phyloP scores from a whole-genome alignment of 2,329 filamentous ascomycete genomes.

The Aspergillus sp. region DNA sequence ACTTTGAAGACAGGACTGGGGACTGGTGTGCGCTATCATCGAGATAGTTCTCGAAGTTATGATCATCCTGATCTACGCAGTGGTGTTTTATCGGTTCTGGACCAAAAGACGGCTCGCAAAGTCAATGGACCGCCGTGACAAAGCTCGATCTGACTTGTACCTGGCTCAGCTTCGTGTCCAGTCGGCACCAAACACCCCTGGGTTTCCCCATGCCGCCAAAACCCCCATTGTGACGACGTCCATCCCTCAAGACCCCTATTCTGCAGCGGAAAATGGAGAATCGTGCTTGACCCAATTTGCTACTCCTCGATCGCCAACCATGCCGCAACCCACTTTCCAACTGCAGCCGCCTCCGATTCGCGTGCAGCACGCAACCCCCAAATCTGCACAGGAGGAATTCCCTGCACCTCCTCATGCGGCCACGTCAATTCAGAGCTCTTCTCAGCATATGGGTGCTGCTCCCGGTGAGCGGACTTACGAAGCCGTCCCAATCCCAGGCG shows the following conservation, averaged over 20 bases:
- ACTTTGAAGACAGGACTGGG: conserved; percentile 70
- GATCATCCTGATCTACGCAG: conserved; percentile 86
- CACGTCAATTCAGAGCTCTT: conserved; percentile 43
- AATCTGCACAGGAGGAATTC: conserved; percentile 63
- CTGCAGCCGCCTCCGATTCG: conserved; percentile 82
- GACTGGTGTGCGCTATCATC: conserved; percentile 93
- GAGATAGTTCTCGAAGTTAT: conserved; percentile 91
- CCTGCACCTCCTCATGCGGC: conserved; percentile 46
- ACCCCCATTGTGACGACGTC: conserved; percentile 43
- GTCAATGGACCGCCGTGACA: conserved; percentile 94
- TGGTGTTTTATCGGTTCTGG: conserved; percentile 97
- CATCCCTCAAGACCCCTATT: conserved; percentile 44
- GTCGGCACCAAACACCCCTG: conserved; percentile 92
- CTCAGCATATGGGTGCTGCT: conserved; percentile 67
- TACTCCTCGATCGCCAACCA: conserved; percentile 64
- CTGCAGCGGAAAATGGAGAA: conserved; percentile 55
- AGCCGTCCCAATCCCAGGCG: conserved; percentile 82
- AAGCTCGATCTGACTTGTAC: conserved; percentile 91
- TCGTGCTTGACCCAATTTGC: conserved; percentile 51
- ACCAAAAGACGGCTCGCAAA: conserved; percentile 93
- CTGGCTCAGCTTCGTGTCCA: conserved; percentile 80
- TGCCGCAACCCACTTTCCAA: conserved; percentile 66
- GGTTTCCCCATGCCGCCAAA: conserved; percentile 70
- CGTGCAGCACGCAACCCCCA: conserved; percentile 75
- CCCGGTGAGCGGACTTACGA: conserved; percentile 83